Conservation (phyloP, 192 early-diverging fungal genomes). For the Chytriomyces sp. region DNA sequence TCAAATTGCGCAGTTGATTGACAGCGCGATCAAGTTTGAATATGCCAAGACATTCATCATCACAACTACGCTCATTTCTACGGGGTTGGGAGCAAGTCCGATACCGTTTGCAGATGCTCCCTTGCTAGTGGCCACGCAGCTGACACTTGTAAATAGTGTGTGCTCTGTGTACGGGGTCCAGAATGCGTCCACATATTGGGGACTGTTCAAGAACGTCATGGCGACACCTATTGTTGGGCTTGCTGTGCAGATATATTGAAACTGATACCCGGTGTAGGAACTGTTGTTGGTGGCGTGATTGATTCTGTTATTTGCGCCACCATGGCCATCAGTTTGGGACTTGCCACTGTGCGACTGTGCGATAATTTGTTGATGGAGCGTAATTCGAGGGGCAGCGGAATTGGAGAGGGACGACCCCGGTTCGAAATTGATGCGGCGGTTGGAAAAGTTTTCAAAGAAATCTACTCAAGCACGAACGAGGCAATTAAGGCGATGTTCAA, state of each 20-base stretch:
- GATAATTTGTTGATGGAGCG: not conserved
- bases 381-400: not conserved
- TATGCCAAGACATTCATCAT: conserved; percentile 20
- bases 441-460: conserved; percentile 15
- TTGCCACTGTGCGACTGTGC: conserved; percentile 8
- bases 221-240: conserved; percentile 9
- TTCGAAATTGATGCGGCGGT: conserved; percentile 10
- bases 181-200: conserved; percentile 13
- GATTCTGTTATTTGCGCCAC: conserved; percentile 22
- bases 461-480: conserved; percentile 2
- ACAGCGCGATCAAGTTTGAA: conserved; percentile 1
- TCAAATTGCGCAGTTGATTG: conserved; percentile 25
- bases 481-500: conserved; percentile 2
- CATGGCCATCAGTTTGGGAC: conserved; percentile 5
- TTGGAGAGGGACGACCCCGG: not conserved
- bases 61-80: conserved; percentile 10
- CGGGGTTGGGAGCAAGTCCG: conserved; percentile 20
- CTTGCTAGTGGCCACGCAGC: conserved; percentile 2
- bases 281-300: conserved; percentile 17
- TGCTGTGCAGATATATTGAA: conserved; percentile 21
- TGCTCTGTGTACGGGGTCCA: conserved; percentile 10
- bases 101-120: conserved; percentile 22
- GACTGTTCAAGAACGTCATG: conserved; percentile 16
- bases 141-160: not conserved
- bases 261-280: conserved; percentile 24